Evolutionary conservation across 2,329 filamentous ascomycete genomes (phyloP), one percentile per base, ranked within the genome.

Genomic region (Pseudopyricularia javanii): DNA sequence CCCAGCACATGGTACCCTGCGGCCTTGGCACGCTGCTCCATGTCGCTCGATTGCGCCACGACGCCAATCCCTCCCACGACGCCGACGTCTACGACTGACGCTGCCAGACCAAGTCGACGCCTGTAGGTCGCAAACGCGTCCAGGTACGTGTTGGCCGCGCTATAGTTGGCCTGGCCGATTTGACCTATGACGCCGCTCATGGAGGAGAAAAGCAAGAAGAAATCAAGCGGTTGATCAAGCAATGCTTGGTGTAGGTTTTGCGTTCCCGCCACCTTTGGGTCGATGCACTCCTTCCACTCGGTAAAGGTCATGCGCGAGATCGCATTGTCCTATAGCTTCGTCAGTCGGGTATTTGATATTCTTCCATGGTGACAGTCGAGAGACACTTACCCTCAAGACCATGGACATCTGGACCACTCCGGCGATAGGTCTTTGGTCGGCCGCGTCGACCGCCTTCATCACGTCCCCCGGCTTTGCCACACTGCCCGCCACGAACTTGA

Each of bases 101-200:
- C 32, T 4, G 35, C 11, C 4, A 45, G 22, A 1, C 55, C 52
- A 11, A 14, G 50, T 2, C 32, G 9, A 11, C 9, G 4, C 33
- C 52, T 49, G 24, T 47, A 47, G 7, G 6, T 49, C 0, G 35
- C 49, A 20, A 51, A 33, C 3, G 49, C 22, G 34, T 51, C 49
- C 15, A 43, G 20, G 49, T 17, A 51, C 20, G 35, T 30, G 34
- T 95, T 95, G 52, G 87, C 90, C 49, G 91, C 73, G 34, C 85
- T 79, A 68, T 95, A 95, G 74, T 95, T 95, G 60, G 85, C 81
- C 74, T 95, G 89, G n/a, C 89, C 89, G 7, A 88, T 86, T 64
- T 95, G 95, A 53, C 90, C 90, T 67, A 94, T 82, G 12, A 93
- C 73, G 52, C 90, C 89, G 32, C 80, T 87, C 1, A 89, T 94